Conservation (phyloP, 1,139 yeast species). For the Pichia sp. region DNA sequence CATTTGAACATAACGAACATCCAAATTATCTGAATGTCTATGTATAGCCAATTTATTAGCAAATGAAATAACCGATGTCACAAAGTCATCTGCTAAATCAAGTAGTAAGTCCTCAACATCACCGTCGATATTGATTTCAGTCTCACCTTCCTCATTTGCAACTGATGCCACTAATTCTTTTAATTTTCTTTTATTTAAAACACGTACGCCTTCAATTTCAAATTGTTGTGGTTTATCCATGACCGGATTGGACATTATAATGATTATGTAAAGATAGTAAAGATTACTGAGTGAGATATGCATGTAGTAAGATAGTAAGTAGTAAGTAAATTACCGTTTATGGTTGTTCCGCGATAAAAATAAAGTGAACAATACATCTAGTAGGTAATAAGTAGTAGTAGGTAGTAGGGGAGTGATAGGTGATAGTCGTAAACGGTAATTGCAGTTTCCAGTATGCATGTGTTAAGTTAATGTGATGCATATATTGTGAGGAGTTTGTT, state of each 20-base stretch:
- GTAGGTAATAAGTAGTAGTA: no score
- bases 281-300: no score
- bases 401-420: no score
- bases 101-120: slow-evolving; percentile 88
- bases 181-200: slow-evolving; percentile 80
- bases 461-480: no score
- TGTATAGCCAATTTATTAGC: slow-evolving; percentile 95
- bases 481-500: no score
- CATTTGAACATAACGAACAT: slow-evolving; percentile 82
- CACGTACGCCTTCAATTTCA: slow-evolving; percentile 79
- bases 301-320: no score
- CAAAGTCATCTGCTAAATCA: slow-evolving; percentile 95
- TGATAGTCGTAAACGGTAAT: no score
- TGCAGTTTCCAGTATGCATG: no score
- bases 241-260: slow-evolving; percentile 77
- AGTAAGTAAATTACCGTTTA: no score
- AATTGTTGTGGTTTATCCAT: slow-evolving; percentile 70
- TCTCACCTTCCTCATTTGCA: slow-evolving; percentile 80
- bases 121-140: slow-evolving; percentile 88
- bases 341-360: no score
- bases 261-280: no score
- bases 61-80: slow-evolving; percentile 81
- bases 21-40: slow-evolving; percentile 82
- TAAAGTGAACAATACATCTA: no score
- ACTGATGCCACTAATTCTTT: slow-evolving; percentile 79